Evolutionary conservation across 768 basidiomycete species (phyloP), one percentile per base, ranked within the genome.

Genomic region (Trametes punicea): DNA sequence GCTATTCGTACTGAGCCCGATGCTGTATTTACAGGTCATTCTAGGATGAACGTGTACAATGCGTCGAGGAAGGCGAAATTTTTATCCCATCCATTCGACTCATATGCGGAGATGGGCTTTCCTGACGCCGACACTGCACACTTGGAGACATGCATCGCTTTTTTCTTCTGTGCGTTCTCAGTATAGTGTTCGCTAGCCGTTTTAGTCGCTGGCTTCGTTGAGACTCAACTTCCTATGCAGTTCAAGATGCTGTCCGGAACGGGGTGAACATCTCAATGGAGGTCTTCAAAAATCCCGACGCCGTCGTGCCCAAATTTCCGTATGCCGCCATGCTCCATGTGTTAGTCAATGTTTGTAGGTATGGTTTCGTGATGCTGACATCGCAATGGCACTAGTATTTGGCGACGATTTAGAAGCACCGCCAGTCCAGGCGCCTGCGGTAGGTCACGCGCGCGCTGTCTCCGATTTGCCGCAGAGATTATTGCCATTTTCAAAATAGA

Each of bases 301-400:
- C 61, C 4, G 59, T 68, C 7, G 66, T 67, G 21, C 73, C 73
- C 0, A 54, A 68, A 13, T 70, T 70, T 48, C 65, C 71, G 10
- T 74, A 74, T 31, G 73, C 73, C 23, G 72, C 73, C 26, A 74
- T 74, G 73, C 47, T 74, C 16, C 66, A 74, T 54, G 72, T 73
- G 73, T 74, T 54, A 9, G 73, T 67, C 23, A 30, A 5, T 38
- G 13, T 38, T 16, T 13, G 36, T 7, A 23, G 40, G 18, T 23
- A 10, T 8, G 31, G 7, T 7, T 18, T 23, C 18, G 6, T 15
- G 6, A 20, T 33, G 52, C 61, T 59, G 56, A 56, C 58, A 15
- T 42, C 33, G 39, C 15, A 23, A 29, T 16, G 10, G 16, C 6
- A 36, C 2, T 29, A 74, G 73, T 38, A 64, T 74, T 29, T 65